Evolutionary conservation across 2,329 filamentous ascomycete species (phyloP).

Genomic region (Myriangium duriaei): DNA sequence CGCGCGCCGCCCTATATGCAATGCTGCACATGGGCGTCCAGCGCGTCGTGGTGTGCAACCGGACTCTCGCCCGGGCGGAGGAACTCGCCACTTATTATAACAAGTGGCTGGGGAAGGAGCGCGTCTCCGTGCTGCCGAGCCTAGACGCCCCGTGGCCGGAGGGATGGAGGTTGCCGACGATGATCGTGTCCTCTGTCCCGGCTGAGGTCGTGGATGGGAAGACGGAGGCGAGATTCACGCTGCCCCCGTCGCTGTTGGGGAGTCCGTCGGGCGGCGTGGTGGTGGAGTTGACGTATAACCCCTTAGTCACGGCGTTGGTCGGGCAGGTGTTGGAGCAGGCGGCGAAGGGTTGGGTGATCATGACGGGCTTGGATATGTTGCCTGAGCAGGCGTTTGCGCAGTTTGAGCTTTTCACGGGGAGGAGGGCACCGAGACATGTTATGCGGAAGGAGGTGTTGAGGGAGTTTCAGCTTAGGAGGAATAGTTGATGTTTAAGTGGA

Average conservation of each 20-base stretch:
- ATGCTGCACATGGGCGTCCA: constrained; percentile 66
- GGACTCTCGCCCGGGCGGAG: constrained; percentile 54
- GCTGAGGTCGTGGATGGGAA: constrained; percentile 52
- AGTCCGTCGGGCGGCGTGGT: constrained; percentile 66
- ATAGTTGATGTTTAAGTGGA: no score
- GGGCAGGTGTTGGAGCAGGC: constrained; percentile 51
- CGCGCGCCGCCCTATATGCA: constrained; percentile 62
- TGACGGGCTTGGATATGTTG: constrained; percentile 63
- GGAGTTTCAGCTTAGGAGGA: constrained; percentile 12
- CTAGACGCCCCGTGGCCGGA: constrained; percentile 52
- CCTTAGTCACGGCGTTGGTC: constrained; percentile 57
- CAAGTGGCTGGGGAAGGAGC: constrained; percentile 20
- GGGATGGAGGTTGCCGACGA: constrained; percentile 51
- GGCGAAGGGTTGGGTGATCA: constrained; percentile 56
- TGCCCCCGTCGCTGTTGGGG: constrained; percentile 56
- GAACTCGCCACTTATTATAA: constrained; percentile 59
- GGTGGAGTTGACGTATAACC: constrained; percentile 59
- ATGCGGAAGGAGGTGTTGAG: constrained; percentile 54
- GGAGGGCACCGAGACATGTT: constrained; percentile 54
- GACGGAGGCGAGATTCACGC: constrained; percentile 55
- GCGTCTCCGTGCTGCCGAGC: constrained; percentile 46
- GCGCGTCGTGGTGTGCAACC: constrained; percentile 63
- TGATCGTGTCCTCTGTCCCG: constrained; percentile 66
- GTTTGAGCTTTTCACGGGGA: constrained; percentile 68
- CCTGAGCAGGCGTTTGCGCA: constrained; percentile 72